Conservation (phyloP, 2,329 filamentous ascomycete genomes). For the Fusarium begoniae region DNA sequence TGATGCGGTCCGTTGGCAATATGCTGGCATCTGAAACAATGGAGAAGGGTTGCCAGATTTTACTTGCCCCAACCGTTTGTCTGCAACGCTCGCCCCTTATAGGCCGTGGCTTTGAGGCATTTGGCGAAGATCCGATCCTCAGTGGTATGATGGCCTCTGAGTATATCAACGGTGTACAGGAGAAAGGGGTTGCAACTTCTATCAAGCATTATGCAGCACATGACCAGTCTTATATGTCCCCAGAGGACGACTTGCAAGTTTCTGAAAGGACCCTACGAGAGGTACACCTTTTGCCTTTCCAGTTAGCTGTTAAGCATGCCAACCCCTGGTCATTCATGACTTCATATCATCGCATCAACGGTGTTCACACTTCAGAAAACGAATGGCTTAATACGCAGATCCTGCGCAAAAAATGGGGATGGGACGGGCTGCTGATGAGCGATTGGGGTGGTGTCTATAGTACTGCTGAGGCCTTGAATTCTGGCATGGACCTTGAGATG, state of each 20-base stretch:
- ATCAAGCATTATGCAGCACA: slow-evolving; percentile 55
- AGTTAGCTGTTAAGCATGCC: slow-evolving; percentile 47
- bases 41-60: not conserved
- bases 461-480: slow-evolving; percentile 40
- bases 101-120: slow-evolving; percentile 53
- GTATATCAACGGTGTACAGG: slow-evolving; percentile 49
- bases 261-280: slow-evolving; percentile 21
- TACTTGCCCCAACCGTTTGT: slow-evolving; percentile 43
- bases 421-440: slow-evolving; percentile 39
- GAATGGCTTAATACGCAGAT: slow-evolving; percentile 35
- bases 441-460: slow-evolving; percentile 49
- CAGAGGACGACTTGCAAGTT: slow-evolving; percentile 22
- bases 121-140: slow-evolving; percentile 53
- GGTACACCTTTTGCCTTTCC: slow-evolving; percentile 48
- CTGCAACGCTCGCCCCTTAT: slow-evolving; percentile 52
- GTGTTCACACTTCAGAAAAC: slow-evolving; percentile 40
- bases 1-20: slow-evolving; percentile 63
- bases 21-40: slow-evolving; percentile 61
- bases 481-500: slow-evolving; percentile 46
- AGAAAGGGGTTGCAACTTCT: slow-evolving; percentile 48
- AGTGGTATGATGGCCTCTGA: slow-evolving; percentile 47
- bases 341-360: slow-evolving; percentile 50
- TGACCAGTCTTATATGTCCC: slow-evolving; percentile 41
- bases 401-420: slow-evolving; percentile 52
- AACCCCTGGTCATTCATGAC: slow-evolving; percentile 48